These are phyloP conservation scores for Tetradesmus lagerheimii DNA, from an alignment of 139 green algal genomes.

Conservation along the genomic window DNA sequence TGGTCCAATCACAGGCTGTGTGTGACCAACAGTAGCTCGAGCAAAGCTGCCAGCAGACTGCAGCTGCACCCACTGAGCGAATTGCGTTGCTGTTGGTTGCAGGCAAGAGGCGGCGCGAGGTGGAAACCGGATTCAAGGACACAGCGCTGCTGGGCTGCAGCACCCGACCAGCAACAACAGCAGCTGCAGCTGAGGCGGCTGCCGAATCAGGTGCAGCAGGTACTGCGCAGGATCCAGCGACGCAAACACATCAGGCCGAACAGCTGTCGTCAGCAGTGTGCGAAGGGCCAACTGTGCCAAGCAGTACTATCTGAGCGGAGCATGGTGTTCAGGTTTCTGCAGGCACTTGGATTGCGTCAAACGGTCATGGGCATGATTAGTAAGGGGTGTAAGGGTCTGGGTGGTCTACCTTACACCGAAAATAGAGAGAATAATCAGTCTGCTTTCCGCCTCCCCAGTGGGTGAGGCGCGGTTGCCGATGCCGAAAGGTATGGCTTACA, in stretches of 20 bases:
- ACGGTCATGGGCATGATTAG: too few species aligned
- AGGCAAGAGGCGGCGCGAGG: conserved; percentile 45
- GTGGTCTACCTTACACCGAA: too few species aligned
- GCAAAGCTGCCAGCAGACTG: not conserved
- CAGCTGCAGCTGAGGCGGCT: not conserved
- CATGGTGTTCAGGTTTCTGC: not conserved
- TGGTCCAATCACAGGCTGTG: too few species aligned
- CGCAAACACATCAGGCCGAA: not conserved
- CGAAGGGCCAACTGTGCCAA: not conserved
- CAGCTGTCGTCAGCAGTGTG: not conserved
- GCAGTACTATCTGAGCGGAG: not conserved
- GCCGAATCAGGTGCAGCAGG: not conserved
- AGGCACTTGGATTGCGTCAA: too few species aligned
- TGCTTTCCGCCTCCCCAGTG: too few species aligned
- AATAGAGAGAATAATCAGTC: too few species aligned
- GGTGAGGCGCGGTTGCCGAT: too few species aligned
- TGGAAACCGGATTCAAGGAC: conserved; percentile 64
- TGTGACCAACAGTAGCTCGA: too few species aligned
- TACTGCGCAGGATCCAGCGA: not conserved
- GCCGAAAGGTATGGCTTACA: too few species aligned
- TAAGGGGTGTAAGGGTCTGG: too few species aligned
- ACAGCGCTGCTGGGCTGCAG: conserved; percentile 44
- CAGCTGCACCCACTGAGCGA: not conserved
- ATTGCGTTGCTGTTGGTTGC: not conserved
- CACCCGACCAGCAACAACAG: not conserved